Percentiles rank a stretch among this genome's conserved stretches.
phyloP scores from a whole-genome alignment of 768 basidiomycete genomes.

The Tephrocybe sp. region DNA sequence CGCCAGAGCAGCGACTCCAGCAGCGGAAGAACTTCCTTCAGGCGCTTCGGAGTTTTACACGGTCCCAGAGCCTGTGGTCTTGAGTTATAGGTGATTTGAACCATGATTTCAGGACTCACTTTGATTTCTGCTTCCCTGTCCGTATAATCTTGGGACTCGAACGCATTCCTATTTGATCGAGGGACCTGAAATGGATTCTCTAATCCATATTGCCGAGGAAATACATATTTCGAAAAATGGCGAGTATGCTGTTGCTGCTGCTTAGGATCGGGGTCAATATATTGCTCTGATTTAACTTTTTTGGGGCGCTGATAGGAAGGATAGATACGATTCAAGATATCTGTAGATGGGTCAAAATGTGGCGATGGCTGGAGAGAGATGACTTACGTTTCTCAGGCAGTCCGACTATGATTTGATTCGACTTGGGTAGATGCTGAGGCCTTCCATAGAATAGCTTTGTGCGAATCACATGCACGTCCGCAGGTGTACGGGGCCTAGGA shows the following conservation, averaged over 20 bases:
- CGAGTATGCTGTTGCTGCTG: slow-evolving; percentile 50
- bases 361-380: background rate
- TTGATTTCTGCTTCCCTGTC: slow-evolving; percentile 71
- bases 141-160: slow-evolving; percentile 46
- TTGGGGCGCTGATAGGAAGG: slow-evolving; percentile 39
- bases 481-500: background rate
- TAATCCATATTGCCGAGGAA: slow-evolving; percentile 76
- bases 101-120: slow-evolving; percentile 34
- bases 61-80: slow-evolving; percentile 34
- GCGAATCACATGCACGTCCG: slow-evolving; percentile 42
- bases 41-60: slow-evolving; percentile 70
- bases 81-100: background rate
- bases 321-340: slow-evolving; percentile 60
- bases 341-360: slow-evolving; percentile 33
- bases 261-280: slow-evolving; percentile 44
- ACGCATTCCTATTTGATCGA: slow-evolving; percentile 22
- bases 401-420: slow-evolving; percentile 54
- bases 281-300: slow-evolving; percentile 23
- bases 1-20: slow-evolving; percentile 63
- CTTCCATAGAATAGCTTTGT: slow-evolving; percentile 67
- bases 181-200: slow-evolving; percentile 50
- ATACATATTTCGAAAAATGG: slow-evolving; percentile 78
- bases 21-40: slow-evolving; percentile 52
- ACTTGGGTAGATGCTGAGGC: slow-evolving; percentile 50
- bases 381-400: slow-evolving; percentile 64